A percentile compares a stretch with the other conserved stretches of the same genome.
phyloP scores from a whole-genome alignment of 179 eudicot genomes.

The Camellia oleifera region DNA sequence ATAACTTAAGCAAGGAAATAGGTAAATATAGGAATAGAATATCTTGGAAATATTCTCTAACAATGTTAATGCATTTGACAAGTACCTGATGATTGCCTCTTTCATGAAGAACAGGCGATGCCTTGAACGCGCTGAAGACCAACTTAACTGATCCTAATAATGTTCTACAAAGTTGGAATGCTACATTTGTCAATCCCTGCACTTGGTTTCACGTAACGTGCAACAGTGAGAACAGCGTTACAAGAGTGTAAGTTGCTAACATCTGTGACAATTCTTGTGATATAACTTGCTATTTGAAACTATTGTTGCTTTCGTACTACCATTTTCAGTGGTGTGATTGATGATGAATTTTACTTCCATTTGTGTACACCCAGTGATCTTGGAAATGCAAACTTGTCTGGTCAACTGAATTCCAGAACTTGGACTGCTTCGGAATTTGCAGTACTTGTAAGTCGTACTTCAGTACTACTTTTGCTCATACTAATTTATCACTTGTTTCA shows the following conservation, averaged over 20 bases:
- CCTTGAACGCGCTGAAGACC: conserved; percentile 47
- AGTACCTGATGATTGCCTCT: conserved; percentile 4
- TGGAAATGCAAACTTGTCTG: conserved; percentile 59
- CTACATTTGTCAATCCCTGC: conserved; percentile 57
- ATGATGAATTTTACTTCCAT: not conserved
- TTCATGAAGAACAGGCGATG: conserved; percentile 42
- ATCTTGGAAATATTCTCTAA: not conserved
- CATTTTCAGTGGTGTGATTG: not conserved
- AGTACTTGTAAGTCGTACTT: conserved; percentile 43
- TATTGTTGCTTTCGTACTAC: not conserved
- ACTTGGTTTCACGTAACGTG: conserved; percentile 61
- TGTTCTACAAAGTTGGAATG: conserved; percentile 60
- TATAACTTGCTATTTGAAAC: not conserved
- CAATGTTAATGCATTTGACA: not conserved
- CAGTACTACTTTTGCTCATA: not conserved
- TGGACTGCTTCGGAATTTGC: conserved; percentile 47
- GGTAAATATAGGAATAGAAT: no score
- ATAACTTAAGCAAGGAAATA: no score
- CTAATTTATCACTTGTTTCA: not conserved
- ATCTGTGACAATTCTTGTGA: not conserved
- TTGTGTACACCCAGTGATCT: conserved; percentile 39
- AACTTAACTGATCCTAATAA: conserved; percentile 54
- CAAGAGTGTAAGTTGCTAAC: conserved; percentile 46
- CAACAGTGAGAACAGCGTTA: conserved; percentile 46
- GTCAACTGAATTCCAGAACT: conserved; percentile 51